These are phyloP conservation scores for Fusarium sp. DNA, from an alignment of 2,329 filamentous ascomycete species.

Conservation along the genomic window DNA sequence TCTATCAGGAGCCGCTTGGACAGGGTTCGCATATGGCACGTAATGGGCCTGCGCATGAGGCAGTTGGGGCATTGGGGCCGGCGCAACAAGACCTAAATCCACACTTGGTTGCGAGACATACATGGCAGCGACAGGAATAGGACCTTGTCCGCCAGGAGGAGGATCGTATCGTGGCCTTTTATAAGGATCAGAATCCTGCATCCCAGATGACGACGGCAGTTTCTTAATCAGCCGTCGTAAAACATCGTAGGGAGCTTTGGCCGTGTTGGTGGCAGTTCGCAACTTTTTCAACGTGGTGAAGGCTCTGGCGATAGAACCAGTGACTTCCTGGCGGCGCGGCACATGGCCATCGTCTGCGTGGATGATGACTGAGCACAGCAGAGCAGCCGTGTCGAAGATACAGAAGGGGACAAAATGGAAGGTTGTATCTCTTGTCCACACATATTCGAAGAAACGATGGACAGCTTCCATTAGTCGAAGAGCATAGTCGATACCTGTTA, in stretches of 20 bases:
- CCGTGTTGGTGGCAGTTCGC: slow-evolving; percentile 23
- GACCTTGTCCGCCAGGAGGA: neutral
- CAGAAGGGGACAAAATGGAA: slow-evolving; percentile 29
- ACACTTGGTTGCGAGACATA: neutral
- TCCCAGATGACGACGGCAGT: slow-evolving; percentile 7
- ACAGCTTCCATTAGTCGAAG: slow-evolving; percentile 16
- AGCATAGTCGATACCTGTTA: slow-evolving; percentile 21
- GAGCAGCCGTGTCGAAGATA: slow-evolving; percentile 25
- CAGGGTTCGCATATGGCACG: neutral
- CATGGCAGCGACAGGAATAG: neutral
- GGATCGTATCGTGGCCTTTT: slow-evolving; percentile 22
- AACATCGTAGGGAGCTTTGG: slow-evolving; percentile 30
- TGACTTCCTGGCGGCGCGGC: slow-evolving; percentile 10
- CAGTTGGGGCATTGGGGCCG: neutral
- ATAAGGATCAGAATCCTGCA: slow-evolving; percentile 1
- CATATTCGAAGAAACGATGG: slow-evolving; percentile 23
- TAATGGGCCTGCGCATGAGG: neutral
- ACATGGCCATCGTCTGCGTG: slow-evolving; percentile 12
- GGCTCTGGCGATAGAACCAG: slow-evolving; percentile 1
- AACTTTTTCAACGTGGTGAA: slow-evolving; percentile 26
- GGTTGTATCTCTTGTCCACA: slow-evolving; percentile 28
- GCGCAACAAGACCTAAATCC: neutral
- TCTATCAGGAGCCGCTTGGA: neutral
- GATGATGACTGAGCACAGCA: slow-evolving; percentile 19
- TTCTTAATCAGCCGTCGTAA: slow-evolving; percentile 30